These are phyloP conservation scores for Gloeopeniophorella convolvens DNA, from an alignment of 768 basidiomycete genomes.

Conservation along the genomic window DNA sequence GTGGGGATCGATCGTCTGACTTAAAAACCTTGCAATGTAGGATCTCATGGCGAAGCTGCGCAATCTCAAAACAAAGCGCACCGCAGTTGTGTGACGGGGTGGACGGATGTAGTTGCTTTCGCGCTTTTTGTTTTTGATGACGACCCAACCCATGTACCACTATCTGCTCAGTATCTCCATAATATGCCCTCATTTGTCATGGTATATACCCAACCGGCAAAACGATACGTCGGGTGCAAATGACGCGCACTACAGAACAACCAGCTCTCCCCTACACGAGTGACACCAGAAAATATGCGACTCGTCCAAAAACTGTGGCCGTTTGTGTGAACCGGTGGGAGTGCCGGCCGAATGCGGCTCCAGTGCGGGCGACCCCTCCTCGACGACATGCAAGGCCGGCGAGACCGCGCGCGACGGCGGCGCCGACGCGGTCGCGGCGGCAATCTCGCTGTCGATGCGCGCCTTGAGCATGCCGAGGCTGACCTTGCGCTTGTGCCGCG, in stretches of 20 bases:
- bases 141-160: slow-evolving; percentile 4
- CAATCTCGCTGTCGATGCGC: slow-evolving; percentile 77
- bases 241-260: slow-evolving; percentile 50
- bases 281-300: slow-evolving; percentile 89
- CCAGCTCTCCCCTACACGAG: slow-evolving; percentile 74
- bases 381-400: slow-evolving; percentile 32
- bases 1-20: slow-evolving; percentile 3
- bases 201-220: slow-evolving; percentile 2
- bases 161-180: slow-evolving; percentile 10
- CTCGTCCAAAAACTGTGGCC: slow-evolving; percentile 79
- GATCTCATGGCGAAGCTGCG: slow-evolving; percentile 43
- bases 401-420: slow-evolving; percentile 52
- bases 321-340: slow-evolving; percentile 22
- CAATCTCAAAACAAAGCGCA: slow-evolving; percentile 48
- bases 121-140: slow-evolving; percentile 21
- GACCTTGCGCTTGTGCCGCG: slow-evolving; percentile 74
- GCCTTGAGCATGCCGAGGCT: slow-evolving; percentile 88
- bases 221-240: slow-evolving; percentile 1
- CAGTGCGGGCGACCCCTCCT: slow-evolving; percentile 22
- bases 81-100: slow-evolving; percentile 22
- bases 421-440: slow-evolving; percentile 33
- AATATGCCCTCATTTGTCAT: slow-evolving; percentile 5
- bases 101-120: slow-evolving; percentile 17
- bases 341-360: slow-evolving; percentile 1
- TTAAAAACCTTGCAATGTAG: slow-evolving; percentile 17